Percentiles rank a stretch among this genome's conserved stretches.
Conservation (phyloP, 345 rosid species). For the Populus alba region DNA sequence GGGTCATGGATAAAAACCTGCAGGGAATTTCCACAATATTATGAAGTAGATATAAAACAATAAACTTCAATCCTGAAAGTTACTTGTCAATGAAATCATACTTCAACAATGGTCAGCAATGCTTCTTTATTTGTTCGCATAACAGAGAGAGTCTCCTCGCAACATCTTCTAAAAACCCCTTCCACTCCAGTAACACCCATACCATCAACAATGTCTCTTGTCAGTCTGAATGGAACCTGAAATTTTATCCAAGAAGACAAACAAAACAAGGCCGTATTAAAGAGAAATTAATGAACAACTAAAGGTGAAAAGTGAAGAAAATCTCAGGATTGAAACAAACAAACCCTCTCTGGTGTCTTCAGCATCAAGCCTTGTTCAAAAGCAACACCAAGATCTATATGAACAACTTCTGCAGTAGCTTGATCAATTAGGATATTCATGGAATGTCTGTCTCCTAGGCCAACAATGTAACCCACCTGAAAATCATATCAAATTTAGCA, state of each 20-base stretch:
- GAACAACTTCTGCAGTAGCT: constrained; percentile 97
- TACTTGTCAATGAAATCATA: constrained; percentile 30
- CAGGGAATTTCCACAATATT: constrained; percentile 23
- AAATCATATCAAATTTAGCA: neutral
- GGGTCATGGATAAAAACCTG: constrained; percentile 99
- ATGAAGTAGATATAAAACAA: neutral
- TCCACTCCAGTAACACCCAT: constrained; percentile 98
- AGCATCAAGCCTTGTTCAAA: constrained; percentile 98
- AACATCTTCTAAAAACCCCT: constrained; percentile 94
- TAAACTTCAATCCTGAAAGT: neutral
- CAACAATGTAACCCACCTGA: constrained; percentile 98
- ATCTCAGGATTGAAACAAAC: constrained; percentile 20
- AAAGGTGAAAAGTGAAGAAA: constrained; percentile 7
- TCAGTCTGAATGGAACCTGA: constrained; percentile 95
- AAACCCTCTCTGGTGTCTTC: constrained; percentile 92
- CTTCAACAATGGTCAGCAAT: constrained; percentile 86
- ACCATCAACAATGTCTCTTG: constrained; percentile 90
- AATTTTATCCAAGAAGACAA: neutral
- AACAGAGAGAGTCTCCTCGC: constrained; percentile 90
- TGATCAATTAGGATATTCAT: constrained; percentile 92
- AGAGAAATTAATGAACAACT: constrained; percentile 3
- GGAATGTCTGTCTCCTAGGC: constrained; percentile 96
- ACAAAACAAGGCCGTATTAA: constrained; percentile 3
- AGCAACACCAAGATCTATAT: constrained; percentile 98
- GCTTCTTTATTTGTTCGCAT: constrained; percentile 99